Conservation (phyloP, 148 eudicot species). For the Arbutus unedo region DNA sequence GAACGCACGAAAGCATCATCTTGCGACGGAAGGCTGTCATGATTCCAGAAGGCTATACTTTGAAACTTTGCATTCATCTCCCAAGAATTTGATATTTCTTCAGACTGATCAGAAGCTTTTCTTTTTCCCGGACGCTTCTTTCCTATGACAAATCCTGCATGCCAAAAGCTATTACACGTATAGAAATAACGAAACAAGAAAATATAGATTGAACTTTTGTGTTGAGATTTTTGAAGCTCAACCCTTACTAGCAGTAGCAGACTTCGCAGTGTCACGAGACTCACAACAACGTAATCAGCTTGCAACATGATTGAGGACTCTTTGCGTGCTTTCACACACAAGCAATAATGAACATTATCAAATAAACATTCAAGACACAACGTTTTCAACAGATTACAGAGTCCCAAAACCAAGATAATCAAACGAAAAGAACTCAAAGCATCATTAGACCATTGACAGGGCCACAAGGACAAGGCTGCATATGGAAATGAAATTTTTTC, state of each 20-base stretch:
- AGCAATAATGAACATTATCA: neutral
- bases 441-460: neutral
- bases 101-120: constrained; percentile 29
- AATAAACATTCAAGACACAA: neutral
- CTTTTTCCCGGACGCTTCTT: constrained; percentile 44
- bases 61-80: constrained; percentile 62
- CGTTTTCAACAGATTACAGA: neutral
- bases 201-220: neutral
- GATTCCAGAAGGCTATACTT: constrained; percentile 78
- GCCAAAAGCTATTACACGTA: neutral
- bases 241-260: neutral
- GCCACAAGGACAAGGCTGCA: neutral
- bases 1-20: constrained; percentile 77
- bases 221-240: constrained; percentile 4
- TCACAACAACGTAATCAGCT: neutral
- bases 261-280: neutral
- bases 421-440: neutral
- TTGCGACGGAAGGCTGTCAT: constrained; percentile 81
- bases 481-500: neutral
- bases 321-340: neutral
- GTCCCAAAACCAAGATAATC: neutral
- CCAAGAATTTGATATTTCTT: constrained; percentile 48
- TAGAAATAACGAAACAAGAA: neutral
- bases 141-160: constrained; percentile 74
- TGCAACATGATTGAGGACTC: neutral